A percentile compares a stretch with the other conserved stretches of the same genome.
Evolutionary conservation across 257 asterid genomes (phyloP).

Genomic region (Solanum sejunctum): DNA sequence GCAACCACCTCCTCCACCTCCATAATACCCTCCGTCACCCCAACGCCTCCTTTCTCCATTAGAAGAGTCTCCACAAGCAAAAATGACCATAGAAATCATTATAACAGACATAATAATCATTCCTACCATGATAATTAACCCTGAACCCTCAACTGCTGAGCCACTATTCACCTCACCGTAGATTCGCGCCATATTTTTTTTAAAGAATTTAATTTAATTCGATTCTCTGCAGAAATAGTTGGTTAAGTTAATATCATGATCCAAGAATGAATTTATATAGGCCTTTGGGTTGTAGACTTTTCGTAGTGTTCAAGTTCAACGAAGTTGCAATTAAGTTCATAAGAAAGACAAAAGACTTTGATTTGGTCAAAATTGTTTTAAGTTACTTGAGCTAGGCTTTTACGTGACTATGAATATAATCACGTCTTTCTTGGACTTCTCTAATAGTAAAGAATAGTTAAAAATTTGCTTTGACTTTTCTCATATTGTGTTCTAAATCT

Average conservation of each 20-base stretch:
- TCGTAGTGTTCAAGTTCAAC: background rate
- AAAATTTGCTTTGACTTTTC: background rate
- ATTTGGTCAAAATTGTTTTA: background rate
- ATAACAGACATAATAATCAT: slow-evolving; percentile 10
- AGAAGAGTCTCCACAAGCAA: slow-evolving; percentile 3
- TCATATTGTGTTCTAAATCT: background rate
- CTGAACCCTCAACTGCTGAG: background rate
- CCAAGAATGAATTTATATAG: background rate
- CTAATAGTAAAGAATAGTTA: background rate
- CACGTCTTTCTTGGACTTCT: background rate
- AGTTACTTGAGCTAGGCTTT: background rate
- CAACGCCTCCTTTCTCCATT: background rate
- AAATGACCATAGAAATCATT: slow-evolving; percentile 8
- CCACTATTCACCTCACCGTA: background rate
- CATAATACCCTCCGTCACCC: background rate
- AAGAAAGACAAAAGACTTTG: background rate
- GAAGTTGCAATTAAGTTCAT: background rate
- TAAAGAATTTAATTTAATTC: background rate
- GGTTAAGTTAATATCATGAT: background rate
- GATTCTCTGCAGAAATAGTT: background rate
- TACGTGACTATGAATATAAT: background rate
- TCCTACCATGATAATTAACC: slow-evolving; percentile 2
- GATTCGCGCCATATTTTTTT: background rate
- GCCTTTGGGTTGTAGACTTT: background rate
- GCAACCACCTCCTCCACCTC: background rate